phyloP scores from a whole-genome alignment of 2,329 filamentous ascomycete genomes.

The Ceratocystis destructans region DNA sequence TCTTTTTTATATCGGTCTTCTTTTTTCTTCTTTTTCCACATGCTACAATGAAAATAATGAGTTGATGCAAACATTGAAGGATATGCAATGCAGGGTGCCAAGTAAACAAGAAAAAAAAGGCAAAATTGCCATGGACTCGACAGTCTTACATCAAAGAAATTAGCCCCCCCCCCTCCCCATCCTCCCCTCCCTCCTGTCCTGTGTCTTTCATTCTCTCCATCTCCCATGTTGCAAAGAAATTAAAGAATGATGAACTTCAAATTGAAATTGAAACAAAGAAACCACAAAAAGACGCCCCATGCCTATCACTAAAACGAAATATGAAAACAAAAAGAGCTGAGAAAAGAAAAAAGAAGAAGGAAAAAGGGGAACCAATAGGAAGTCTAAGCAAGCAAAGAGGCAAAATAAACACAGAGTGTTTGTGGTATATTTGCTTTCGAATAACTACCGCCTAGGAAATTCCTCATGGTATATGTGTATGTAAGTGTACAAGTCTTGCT shows the following conservation, averaged over 20 bases:
- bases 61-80: neutral
- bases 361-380: neutral
- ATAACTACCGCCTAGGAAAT: neutral
- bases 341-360: conserved; percentile 7
- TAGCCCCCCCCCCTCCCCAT: neutral
- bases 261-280: conserved; percentile 4
- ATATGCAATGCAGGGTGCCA: neutral
- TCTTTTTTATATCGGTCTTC: conserved; percentile 11
- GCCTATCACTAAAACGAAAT: conserved; percentile 2
- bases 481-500: conserved; percentile 3
- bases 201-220: neutral
- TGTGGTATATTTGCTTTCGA: neutral
- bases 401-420: neutral
- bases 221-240: neutral
- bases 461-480: conserved; percentile 2
- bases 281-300: conserved; percentile 1
- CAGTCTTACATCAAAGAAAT: neutral
- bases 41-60: conserved; percentile 5
- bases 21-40: neutral
- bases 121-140: neutral
- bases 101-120: neutral
- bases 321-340: neutral
- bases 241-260: conserved; percentile 10
- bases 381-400: too few relatives aligned
- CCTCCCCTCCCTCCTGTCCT: neutral